phyloP scores from a whole-genome alignment of 495 filamentous ascomycete genomes.

The Podospora pseudocomata region DNA sequence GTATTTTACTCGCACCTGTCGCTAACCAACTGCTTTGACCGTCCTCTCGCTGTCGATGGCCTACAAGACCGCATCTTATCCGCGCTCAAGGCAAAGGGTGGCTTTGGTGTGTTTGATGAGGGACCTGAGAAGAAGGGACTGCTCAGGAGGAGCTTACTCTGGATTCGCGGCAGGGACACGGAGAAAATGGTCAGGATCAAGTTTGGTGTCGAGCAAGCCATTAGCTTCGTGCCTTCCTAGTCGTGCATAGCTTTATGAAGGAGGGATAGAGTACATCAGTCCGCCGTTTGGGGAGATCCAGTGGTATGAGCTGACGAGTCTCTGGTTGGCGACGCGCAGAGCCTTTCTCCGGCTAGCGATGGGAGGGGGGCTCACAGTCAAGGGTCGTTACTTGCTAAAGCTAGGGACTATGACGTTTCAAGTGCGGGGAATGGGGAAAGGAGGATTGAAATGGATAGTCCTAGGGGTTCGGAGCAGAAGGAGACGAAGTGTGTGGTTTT shows the following conservation, averaged over 20 bases:
- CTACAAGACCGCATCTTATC: slow-evolving; percentile 27
- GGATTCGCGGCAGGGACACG: slow-evolving; percentile 13
- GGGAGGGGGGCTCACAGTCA: not conserved
- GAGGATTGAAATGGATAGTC: slow-evolving; percentile 1
- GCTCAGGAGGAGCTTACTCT: slow-evolving; percentile 25
- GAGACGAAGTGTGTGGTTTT: slow-evolving; percentile 2
- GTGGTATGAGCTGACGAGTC: slow-evolving; percentile 18
- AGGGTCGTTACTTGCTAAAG: not conserved
- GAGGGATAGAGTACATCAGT: slow-evolving; percentile 22
- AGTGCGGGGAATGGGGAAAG: not conserved
- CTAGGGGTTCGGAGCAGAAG: not conserved
- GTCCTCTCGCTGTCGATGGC: slow-evolving; percentile 30
- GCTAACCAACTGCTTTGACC: slow-evolving; percentile 22
- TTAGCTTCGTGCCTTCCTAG: slow-evolving; percentile 12
- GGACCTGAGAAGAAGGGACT: slow-evolving; percentile 4
- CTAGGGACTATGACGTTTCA: not conserved
- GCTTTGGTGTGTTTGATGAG: slow-evolving; percentile 23
- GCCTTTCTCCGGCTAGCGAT: not conserved
- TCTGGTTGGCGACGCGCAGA: not conserved
- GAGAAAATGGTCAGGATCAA: slow-evolving; percentile 8
- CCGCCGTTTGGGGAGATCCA: slow-evolving; percentile 11
- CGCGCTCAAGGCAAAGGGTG: slow-evolving; percentile 18
- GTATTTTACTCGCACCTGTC: slow-evolving; percentile 29
- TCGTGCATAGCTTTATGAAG: slow-evolving; percentile 28
- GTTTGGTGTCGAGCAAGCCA: slow-evolving; percentile 12